Evolutionary conservation across 2,329 filamentous ascomycete genomes (phyloP).

Genomic region (Penicillium sp.): DNA sequence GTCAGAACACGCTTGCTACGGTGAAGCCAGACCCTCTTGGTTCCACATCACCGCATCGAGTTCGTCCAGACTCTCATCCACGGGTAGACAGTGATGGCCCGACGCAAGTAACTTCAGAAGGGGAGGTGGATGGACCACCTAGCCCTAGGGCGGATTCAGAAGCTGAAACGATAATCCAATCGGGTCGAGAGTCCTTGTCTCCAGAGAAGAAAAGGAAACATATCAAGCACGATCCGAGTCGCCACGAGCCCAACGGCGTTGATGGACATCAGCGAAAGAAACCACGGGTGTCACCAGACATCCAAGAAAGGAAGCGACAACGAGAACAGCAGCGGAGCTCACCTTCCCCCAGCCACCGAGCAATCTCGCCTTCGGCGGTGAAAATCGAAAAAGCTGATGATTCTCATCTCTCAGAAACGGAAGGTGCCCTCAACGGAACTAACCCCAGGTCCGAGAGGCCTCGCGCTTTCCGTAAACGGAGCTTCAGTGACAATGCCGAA

Average conservation of each 20-base stretch:
- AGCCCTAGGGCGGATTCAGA: conserved; percentile 47
- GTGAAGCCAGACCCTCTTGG: conserved; percentile 31
- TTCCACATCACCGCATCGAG: conserved; percentile 24
- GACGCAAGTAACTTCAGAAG: conserved; percentile 26
- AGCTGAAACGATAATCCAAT: conserved; percentile 50
- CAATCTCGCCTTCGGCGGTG: conserved; percentile 33
- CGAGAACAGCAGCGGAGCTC: conserved; percentile 20
- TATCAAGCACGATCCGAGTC: conserved; percentile 39
- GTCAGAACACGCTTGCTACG: conserved; percentile 30
- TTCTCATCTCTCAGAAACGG: conserved; percentile 20
- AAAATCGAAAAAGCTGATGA: conserved; percentile 40
- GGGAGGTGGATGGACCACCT: conserved; percentile 34
- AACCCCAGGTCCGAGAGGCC: conserved; percentile 16
- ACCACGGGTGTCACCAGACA: conserved; percentile 28
- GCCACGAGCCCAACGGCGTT: conserved; percentile 23
- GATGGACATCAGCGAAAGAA: conserved; percentile 32
- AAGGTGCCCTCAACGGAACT: conserved; percentile 14
- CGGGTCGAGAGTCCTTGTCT: conserved; percentile 44
- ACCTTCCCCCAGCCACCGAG: conserved; percentile 28
- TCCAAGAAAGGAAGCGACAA: conserved; percentile 11
- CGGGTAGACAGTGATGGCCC: conserved; percentile 22
- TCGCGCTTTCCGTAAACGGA: conserved; percentile 34
- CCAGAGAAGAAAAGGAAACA: conserved; percentile 46
- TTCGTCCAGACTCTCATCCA: conserved; percentile 15
- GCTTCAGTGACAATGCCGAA: conserved; percentile 37